These are phyloP conservation scores for Stevia rebaudiana DNA, from an alignment of 140 eudicot species.

Conservation along the genomic window DNA sequence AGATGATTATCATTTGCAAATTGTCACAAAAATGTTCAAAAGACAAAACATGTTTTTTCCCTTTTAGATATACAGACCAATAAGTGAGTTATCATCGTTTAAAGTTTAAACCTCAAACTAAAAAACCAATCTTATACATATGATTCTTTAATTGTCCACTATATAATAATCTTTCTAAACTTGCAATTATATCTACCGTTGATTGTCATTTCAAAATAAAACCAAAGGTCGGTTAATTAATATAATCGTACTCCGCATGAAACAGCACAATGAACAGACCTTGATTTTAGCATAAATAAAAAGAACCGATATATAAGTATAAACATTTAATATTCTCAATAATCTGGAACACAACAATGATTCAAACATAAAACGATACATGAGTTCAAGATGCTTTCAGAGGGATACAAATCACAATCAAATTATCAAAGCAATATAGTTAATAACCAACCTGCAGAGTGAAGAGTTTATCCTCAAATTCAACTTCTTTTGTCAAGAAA, in stretches of 20 bases:
- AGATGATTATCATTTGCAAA: not conserved
- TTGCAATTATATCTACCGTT: not conserved
- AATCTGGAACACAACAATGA: not conserved
- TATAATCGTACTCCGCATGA: not conserved
- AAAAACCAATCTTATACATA: not conserved
- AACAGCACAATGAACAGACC: not conserved
- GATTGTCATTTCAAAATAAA: not conserved
- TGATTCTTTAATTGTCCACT: not conserved
- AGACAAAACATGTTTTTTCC: not conserved
- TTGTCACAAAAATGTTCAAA: not conserved
- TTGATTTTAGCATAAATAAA: not conserved
- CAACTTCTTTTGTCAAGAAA: slow-evolving; percentile 74
- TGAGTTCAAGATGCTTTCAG: not conserved
- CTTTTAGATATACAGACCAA: not conserved
- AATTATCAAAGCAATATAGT: not conserved
- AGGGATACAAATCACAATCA: not conserved
- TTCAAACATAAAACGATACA: not conserved
- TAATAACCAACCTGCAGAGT: slow-evolving; percentile 55
- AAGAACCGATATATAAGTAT: not conserved
- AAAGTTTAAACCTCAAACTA: not conserved
- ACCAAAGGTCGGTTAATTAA: not conserved
- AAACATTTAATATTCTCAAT: not conserved
- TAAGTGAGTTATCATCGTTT: not conserved
- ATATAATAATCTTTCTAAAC: not conserved
- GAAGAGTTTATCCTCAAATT: slow-evolving; percentile 71